These are phyloP conservation scores for Neltuma alba DNA, from an alignment of 306 rosid species.

Conservation along the genomic window DNA sequence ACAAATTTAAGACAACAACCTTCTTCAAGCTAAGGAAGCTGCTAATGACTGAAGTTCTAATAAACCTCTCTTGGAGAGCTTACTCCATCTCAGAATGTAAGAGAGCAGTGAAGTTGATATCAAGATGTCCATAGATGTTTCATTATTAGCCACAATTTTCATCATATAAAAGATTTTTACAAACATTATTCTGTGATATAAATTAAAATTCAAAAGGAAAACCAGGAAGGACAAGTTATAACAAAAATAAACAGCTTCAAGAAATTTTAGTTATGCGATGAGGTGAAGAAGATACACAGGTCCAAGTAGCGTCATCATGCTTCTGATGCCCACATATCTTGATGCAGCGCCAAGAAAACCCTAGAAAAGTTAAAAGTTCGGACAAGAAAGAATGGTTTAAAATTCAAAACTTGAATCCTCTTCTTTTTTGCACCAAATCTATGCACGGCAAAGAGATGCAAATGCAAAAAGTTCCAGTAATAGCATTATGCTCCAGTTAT, in stretches of 20 bases:
- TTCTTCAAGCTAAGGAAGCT: not conserved
- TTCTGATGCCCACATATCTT: constrained; percentile 89
- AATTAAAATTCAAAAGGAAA: not conserved
- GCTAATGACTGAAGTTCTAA: not conserved
- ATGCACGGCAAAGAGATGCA: constrained; percentile 11
- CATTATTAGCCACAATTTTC: not conserved
- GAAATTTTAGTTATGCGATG: constrained; percentile 28
- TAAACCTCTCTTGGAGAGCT: not conserved
- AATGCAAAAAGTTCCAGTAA: not conserved
- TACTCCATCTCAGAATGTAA: not conserved
- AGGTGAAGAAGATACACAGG: constrained; percentile 70
- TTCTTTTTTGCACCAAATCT: constrained; percentile 13
- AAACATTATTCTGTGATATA: not conserved
- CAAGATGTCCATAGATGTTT: not conserved
- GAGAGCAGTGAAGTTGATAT: not conserved
- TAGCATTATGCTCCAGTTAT: constrained; percentile 5
- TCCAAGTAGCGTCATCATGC: constrained; percentile 84
- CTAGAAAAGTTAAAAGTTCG: constrained; percentile 47
- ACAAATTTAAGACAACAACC: not conserved
- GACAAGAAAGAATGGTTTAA: constrained; percentile 25
- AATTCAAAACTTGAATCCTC: constrained; percentile 19
- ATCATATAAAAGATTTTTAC: not conserved
- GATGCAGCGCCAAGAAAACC: constrained; percentile 91
- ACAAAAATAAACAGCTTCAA: constrained; percentile 22
- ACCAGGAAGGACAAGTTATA: constrained; percentile 9